Evolutionary conservation across 495 filamentous ascomycete species (phyloP), one percentile per base, ranked within the genome.

Genomic region (Trichocladium antarcticum): DNA sequence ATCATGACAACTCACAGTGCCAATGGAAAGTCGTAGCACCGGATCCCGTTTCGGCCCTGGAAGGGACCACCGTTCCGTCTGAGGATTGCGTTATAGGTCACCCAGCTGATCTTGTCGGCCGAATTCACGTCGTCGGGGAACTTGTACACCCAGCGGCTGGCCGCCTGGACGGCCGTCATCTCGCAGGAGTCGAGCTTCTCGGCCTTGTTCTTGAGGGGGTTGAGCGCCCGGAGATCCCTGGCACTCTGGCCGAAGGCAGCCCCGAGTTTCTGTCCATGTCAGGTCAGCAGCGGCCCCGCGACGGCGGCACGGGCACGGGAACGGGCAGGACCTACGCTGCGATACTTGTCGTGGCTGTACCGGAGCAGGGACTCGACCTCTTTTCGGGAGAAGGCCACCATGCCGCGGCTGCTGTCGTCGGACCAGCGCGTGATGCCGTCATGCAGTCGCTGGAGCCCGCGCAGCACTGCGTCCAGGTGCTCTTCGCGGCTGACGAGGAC

Each of bases 351-450:
- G n/a, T 53, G 52, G 7, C 16, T 53, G 0, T 14, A 31, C 12
- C 45, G 12, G 14, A 49, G 14, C 6, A 51, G 1, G 0, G 5
- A 4, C 28, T 58, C 40, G 14, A 58, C 32, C 0, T 19, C 29
- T 15, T 21, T 11, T 1, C 48, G 41, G 0, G 45, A 48, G 35
- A 53, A 50, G 1, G 0, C 11, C 1, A 52, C 41, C 21, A 21
- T 17, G 6, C 42, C 43, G 3, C 36, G 12, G n/a, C 31, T 42
- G 11, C 56, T 41, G 34, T 56, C 41, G 8, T 49, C 28, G 1
- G 55, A 56, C 57, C 60, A 62, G 2, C 28, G 14, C 19, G 40
- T 17, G 7, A 62, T 49, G 11, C 20, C 49, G n/a, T 54, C 21
- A 16, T 39, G 42, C 5, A 58, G 28, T 3, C 45, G 47, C 27